phyloP scores from a whole-genome alignment of 2,329 filamentous ascomycete species.

The Microsporum ferrugineum region DNA sequence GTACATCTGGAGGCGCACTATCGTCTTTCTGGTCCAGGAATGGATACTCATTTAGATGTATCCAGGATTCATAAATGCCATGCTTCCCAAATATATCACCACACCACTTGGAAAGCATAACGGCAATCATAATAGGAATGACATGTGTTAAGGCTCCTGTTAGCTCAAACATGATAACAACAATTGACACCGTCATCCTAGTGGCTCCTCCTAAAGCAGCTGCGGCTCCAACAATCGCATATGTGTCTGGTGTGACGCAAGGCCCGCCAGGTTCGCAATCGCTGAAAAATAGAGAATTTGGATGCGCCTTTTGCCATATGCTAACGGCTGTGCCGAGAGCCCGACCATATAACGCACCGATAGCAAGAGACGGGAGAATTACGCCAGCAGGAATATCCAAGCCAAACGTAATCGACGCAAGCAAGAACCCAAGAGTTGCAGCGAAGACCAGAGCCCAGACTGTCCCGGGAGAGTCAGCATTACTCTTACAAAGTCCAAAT shows the following conservation, averaged over 20 bases:
- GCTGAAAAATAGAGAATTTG: constrained; percentile 63
- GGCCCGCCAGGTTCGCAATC: constrained; percentile 74
- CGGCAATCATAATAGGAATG: constrained; percentile 95
- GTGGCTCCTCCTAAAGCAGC: constrained; percentile 90
- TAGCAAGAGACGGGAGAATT: constrained; percentile 89
- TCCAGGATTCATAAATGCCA: constrained; percentile 97
- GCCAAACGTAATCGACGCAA: constrained; percentile 82
- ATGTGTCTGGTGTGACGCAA: constrained; percentile 88
- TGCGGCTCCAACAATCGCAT: constrained; percentile 90
- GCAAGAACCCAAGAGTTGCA: constrained; percentile 68
- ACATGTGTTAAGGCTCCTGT: constrained; percentile 94
- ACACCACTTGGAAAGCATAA: constrained; percentile 98
- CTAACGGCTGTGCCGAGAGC: constrained; percentile 82
- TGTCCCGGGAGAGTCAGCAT: constrained; percentile 68
- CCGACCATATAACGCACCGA: constrained; percentile 80
- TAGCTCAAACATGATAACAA: constrained; percentile 98
- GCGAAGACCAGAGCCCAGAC: constrained; percentile 75
- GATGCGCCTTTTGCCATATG: constrained; percentile 70
- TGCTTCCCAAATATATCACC: constrained; percentile 86
- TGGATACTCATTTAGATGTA: constrained; percentile 88
- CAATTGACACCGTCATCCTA: constrained; percentile 93
- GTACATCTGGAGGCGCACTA: constrained; percentile 63
- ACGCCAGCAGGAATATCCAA: constrained; percentile 91
- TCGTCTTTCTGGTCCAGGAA: constrained; percentile 89
- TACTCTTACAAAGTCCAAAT: constrained; percentile 81